Conservation (phyloP, 345 rosid genomes). For the Gossypium turneri region DNA sequence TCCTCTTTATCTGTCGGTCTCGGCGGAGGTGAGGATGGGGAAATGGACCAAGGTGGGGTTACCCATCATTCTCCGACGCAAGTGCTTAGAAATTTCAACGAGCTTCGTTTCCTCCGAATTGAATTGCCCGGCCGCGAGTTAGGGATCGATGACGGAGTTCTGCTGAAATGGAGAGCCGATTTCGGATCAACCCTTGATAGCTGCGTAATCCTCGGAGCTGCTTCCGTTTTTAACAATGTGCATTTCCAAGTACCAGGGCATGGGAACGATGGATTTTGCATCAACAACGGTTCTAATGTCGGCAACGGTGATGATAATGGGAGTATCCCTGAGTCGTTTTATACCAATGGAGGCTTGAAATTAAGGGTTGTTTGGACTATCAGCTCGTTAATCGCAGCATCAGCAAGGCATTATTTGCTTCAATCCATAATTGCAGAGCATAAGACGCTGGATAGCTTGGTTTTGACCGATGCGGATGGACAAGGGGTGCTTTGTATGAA, state of each 20-base stretch:
- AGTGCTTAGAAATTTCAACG: conserved; percentile 82
- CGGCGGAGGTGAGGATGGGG: conserved; percentile 46
- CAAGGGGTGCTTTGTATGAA: conserved; percentile 96
- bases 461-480: conserved; percentile 77
- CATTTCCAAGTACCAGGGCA: conserved; percentile 20
- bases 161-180: conserved; percentile 92
- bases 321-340: conserved; percentile 91
- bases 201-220: conserved; percentile 88
- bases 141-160: conserved; percentile 74
- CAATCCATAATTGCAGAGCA: conserved; percentile 88
- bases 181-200: conserved; percentile 89
- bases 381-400: conserved; percentile 89
- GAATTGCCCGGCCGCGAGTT: conserved; percentile 86
- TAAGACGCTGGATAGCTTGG: conserved; percentile 76
- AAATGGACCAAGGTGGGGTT: conserved; percentile 70
- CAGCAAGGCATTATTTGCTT: conserved; percentile 85
- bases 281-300: conserved; percentile 10
- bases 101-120: conserved; percentile 78
- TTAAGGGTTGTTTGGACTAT: conserved; percentile 98
- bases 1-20: conserved; percentile 38
- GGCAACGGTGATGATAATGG: conserved; percentile 58
- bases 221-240: conserved; percentile 44
- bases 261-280: conserved; percentile 26
- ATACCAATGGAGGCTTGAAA: conserved; percentile 87
- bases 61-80: conserved; percentile 97